A percentile compares a stretch with the other conserved stretches of the same genome.
These are phyloP conservation scores for Volvariella surrecta DNA, from an alignment of 1,284 basidiomycete species.

Conservation along the genomic window DNA sequence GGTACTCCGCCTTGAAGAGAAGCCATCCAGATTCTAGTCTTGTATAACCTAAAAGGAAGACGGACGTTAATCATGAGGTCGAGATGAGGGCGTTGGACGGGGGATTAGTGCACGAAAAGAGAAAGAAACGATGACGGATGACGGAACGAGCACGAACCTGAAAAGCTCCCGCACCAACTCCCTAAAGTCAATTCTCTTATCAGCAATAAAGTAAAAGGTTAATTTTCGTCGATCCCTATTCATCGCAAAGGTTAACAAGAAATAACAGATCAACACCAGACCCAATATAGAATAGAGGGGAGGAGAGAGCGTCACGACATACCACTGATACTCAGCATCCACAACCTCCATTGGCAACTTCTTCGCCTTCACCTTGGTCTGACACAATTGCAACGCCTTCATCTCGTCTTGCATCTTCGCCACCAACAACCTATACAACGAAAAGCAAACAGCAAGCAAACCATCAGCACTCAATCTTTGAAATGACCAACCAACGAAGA, in stretches of 20 bases:
- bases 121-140: slow-evolving; percentile 2
- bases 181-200: slow-evolving; percentile 95
- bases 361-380: slow-evolving; percentile 86
- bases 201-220: slow-evolving; percentile 96
- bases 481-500: background rate
- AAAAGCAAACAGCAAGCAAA: slow-evolving; percentile 1
- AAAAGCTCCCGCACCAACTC: slow-evolving; percentile 92
- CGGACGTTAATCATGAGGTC: background rate
- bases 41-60: slow-evolving; percentile 46
- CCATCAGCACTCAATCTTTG: slow-evolving; percentile 1
- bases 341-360: slow-evolving; percentile 97
- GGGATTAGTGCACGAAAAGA: too few relatives aligned
- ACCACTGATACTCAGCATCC: slow-evolving; percentile 98
- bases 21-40: slow-evolving; percentile 78
- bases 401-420: slow-evolving; percentile 86
- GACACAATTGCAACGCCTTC: slow-evolving; percentile 87
- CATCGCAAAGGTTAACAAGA: slow-evolving; percentile 4
- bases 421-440: slow-evolving; percentile 49
- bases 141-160: too few relatives aligned
- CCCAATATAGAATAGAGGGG: background rate
- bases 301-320: slow-evolving; percentile 18
- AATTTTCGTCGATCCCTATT: slow-evolving; percentile 90
- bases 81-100: too few relatives aligned
- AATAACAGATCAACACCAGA: slow-evolving; percentile 1
- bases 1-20: slow-evolving; percentile 36